Base-by-base conservation (phyloP, 148 eudicot genomes). In the Amaranthus hypochondriacus region DNA sequence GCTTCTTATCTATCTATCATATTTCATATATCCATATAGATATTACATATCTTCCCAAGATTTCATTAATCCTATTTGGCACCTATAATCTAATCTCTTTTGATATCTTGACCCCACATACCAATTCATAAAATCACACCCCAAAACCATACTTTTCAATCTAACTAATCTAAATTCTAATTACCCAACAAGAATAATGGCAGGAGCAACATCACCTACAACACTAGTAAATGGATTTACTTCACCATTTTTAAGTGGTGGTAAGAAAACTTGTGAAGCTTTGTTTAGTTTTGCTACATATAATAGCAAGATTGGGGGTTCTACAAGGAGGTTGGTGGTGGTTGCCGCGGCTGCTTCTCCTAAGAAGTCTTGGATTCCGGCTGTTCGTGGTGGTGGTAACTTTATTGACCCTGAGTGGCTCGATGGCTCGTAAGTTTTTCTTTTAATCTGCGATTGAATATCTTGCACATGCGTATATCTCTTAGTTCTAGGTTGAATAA, bases 341-440 rank as follows among this genome's bases (percentile, higher is more conserved):
- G 94, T 60, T 3, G 95, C 90, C 3, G 93, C 94, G 4, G 88
- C 76, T 2, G 88, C 82, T 49, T 84, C 92, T 6, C 74, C 83
- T 4, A 94, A 94, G 92, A 89, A 94, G 80, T 91, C 97, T 12
- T 94, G 98, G 98, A 82, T 94, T 79, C 98, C 98, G 3, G 93
- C 69, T 12, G 96, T 91, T 78, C 88, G 15, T 78, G 89, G 81
- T 8, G 97, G 98, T 54, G 96, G 97, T 77, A 89, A 84, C 87
- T 55, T 94, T 43, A 5, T 94, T 43, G 97, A 94, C 81, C 98
- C 98, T 2, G 98, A 94, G 77, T 94, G 98, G 98, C 98, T 94
- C n/a, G 98, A 94, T 84, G 98, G 98, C 83, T 94, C 97, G 98
- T 94, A 89, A 86, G 98, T 84, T 47, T 4, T 7, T 46, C 51